Base-by-base conservation (phyloP, 2,329 filamentous ascomycete species). In the Claviceps citrina region DNA sequence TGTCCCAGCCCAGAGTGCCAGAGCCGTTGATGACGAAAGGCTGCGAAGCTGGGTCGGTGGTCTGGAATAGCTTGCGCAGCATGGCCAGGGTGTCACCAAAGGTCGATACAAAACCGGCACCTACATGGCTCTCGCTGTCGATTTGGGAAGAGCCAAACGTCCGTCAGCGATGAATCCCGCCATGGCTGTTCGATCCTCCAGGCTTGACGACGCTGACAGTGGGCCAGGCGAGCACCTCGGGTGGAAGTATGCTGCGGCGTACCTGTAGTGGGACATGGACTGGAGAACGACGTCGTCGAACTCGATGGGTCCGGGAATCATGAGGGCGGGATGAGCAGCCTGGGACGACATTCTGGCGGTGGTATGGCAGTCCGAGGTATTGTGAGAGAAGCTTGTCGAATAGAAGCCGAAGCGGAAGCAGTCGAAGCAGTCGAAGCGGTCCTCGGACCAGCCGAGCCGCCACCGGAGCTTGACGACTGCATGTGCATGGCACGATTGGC, bases 281-380 rank as follows among this genome's bases (percentile, higher is more conserved):
- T 87, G 76, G 39, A 95, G 76, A 45, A 96, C 89, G 36, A 79
- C 86, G 89, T 96, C 89, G 60, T 95, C 89, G 58, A 95, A 95
- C 67, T 96, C 89, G 61, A 96, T 93, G 55, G 91, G 91, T 47
- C 91, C 91, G 37, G 91, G 91, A 56, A 98, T 96, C 65, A 98
- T 77, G 63, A 98, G 70, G 41, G 89, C 80, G 32, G 75, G 63
- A 56, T 80, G 76, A 38, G 67, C 61, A 41, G 73, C 67, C 52
- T 79, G 76, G 44, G 66, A 68, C 49, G 74, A 78, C 76, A 79
- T 79, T 40, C 55, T 66, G 56, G 54, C 46, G 16, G 15, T 8
- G 15, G 9, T 7, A n/a, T 9, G 39, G 30, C 16, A 25, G 15
- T 24, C 7, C 2, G 28, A 18, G 5, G 30, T 2, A 5, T 2